phyloP scores from a whole-genome alignment of 2,329 filamentous ascomycete species.

The Claviceps purpurea region DNA sequence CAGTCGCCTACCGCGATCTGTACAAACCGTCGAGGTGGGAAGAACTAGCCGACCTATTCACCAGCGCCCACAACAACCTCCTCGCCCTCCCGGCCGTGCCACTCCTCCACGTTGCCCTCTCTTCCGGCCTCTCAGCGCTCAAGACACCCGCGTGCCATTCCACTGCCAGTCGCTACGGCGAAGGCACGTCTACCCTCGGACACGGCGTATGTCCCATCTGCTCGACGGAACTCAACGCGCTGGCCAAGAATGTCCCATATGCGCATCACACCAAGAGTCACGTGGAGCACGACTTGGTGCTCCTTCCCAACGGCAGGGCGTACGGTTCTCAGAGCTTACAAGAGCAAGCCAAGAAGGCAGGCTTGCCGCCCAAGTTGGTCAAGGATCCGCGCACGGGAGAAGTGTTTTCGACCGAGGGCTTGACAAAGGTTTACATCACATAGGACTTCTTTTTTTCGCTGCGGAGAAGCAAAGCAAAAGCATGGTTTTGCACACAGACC shows the following conservation, averaged over 20 bases:
- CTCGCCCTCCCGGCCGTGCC: slow-evolving; percentile 72
- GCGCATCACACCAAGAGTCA: slow-evolving; percentile 91
- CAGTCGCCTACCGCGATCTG: slow-evolving; percentile 37
- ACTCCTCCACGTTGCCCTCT: slow-evolving; percentile 79
- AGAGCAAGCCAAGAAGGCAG: slow-evolving; percentile 67
- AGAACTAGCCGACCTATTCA: slow-evolving; percentile 66
- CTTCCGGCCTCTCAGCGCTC: slow-evolving; percentile 80
- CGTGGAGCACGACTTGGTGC: slow-evolving; percentile 73
- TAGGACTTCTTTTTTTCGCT: slow-evolving; percentile 23
- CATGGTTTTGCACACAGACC: not conserved
- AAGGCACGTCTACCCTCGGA: slow-evolving; percentile 33
- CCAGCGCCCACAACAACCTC: slow-evolving; percentile 73
- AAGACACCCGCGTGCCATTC: slow-evolving; percentile 93
- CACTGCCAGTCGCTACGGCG: slow-evolving; percentile 29
- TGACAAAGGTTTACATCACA: slow-evolving; percentile 87
- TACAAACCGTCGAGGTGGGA: slow-evolving; percentile 65
- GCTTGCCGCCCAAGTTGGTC: slow-evolving; percentile 50
- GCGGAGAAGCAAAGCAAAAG: not conserved
- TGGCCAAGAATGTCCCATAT: slow-evolving; percentile 81
- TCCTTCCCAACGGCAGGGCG: slow-evolving; percentile 76
- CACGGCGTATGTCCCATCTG: slow-evolving; percentile 88
- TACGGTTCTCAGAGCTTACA: slow-evolving; percentile 66
- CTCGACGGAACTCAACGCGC: slow-evolving; percentile 83
- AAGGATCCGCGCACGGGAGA: slow-evolving; percentile 70
- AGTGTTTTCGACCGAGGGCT: slow-evolving; percentile 43